A percentile compares a stretch with the other conserved stretches of the same genome.
Evolutionary conservation across 768 basidiomycete species (phyloP).

Genomic region (Auriculariales sp.): DNA sequence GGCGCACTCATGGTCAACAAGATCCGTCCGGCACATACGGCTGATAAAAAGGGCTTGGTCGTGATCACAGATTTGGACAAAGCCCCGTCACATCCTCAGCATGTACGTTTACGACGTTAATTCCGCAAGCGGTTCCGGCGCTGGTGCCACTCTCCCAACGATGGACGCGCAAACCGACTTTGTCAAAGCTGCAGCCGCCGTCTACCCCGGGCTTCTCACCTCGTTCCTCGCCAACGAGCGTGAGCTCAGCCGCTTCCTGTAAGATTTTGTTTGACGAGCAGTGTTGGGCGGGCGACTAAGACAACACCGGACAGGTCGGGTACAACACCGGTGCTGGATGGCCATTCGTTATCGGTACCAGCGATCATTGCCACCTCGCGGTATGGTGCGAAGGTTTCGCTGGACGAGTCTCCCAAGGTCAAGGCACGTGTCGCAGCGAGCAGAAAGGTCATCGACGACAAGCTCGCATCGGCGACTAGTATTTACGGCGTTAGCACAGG

Average conservation of each 20-base stretch:
- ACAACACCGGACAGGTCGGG: conserved; percentile 32
- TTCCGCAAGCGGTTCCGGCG: too few relatives aligned
- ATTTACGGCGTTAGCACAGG: conserved; percentile 81
- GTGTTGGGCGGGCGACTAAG: neutral
- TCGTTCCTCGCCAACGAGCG: neutral
- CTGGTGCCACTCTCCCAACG: too few relatives aligned
- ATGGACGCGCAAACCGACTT: too few relatives aligned
- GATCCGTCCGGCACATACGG: too few relatives aligned
- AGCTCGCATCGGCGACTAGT: conserved; percentile 50
- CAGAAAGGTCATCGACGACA: conserved; percentile 47
- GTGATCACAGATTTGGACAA: too few relatives aligned
- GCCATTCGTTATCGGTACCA: conserved; percentile 56
- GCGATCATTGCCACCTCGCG: conserved; percentile 68
- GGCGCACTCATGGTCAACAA: too few relatives aligned
- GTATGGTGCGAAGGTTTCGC: conserved; percentile 32
- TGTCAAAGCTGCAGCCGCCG: too few relatives aligned
- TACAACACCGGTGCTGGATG: conserved; percentile 47
- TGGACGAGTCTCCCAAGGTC: conserved; percentile 34
- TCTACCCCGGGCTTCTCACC: neutral
- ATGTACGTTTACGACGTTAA: too few relatives aligned
- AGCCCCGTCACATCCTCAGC: too few relatives aligned
- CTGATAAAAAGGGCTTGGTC: too few relatives aligned
- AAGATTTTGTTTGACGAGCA: neutral
- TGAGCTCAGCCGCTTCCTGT: neutral
- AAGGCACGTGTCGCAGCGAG: conserved; percentile 44